phyloP scores from a whole-genome alignment of 352 stramenopile genomes.

The Pseudoperonospora humuli region DNA sequence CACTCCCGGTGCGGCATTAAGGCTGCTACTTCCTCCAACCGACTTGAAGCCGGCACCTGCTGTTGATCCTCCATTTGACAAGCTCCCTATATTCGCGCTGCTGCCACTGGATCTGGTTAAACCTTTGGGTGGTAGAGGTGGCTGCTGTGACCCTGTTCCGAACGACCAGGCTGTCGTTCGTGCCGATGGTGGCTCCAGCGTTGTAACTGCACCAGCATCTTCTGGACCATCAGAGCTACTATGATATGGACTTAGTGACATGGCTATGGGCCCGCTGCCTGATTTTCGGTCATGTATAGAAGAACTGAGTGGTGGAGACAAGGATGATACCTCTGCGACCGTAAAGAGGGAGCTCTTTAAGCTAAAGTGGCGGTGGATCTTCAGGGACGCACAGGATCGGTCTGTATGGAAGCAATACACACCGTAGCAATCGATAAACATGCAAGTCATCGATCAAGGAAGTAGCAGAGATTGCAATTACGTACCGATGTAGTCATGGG shows the following conservation, averaged over 20 bases:
- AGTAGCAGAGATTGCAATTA: neutral
- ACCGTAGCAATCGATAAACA: neutral
- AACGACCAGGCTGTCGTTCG: constrained; percentile 26
- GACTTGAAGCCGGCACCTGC: constrained; percentile 12
- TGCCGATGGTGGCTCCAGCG: constrained; percentile 14
- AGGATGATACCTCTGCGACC: constrained; percentile 24
- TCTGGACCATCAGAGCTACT: constrained; percentile 15
- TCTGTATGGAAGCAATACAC: constrained; percentile 31
- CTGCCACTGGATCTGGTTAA: constrained; percentile 18
- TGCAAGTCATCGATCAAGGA: too few relatives aligned
- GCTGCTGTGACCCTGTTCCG: constrained; percentile 22
- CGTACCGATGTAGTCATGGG: constrained; percentile 75
- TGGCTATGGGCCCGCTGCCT: constrained; percentile 9
- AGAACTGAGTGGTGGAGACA: constrained; percentile 14
- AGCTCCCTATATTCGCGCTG: constrained; percentile 18
- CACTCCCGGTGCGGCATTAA: constrained; percentile 13
- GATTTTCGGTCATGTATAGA: constrained; percentile 18
- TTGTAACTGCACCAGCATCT: constrained; percentile 2
- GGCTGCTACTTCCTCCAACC: constrained; percentile 18
- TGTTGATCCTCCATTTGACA: constrained; percentile 8
- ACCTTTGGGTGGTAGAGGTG: constrained; percentile 24
- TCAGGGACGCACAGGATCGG: constrained; percentile 70
- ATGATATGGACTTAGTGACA: constrained; percentile 22
- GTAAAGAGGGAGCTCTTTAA: constrained; percentile 59
- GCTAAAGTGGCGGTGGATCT: constrained; percentile 70